A percentile compares a stretch with the other conserved stretches of the same genome.
These are phyloP conservation scores for Magnusiomyces suaveolens DNA, from an alignment of 1,139 yeast species.

Conservation along the genomic window DNA sequence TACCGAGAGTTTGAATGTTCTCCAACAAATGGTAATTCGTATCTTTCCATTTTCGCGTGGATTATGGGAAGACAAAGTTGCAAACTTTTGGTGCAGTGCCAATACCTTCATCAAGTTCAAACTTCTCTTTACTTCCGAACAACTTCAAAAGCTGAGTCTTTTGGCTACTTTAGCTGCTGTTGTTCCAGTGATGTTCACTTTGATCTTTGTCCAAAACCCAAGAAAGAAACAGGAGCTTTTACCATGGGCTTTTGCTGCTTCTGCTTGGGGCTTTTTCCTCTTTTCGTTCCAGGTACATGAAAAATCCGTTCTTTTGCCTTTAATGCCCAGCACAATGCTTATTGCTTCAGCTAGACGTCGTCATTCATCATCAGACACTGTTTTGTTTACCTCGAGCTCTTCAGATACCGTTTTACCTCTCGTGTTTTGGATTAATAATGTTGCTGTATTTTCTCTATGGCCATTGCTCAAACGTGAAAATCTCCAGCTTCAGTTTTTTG, in stretches of 20 bases:
- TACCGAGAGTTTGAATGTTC: slow-evolving; percentile 30
- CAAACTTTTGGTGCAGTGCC: slow-evolving; percentile 92
- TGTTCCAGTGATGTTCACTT: slow-evolving; percentile 51
- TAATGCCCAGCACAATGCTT: slow-evolving; percentile 70
- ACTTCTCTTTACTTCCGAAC: slow-evolving; percentile 42
- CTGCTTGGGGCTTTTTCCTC: slow-evolving; percentile 79
- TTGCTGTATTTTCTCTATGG: slow-evolving; percentile 77
- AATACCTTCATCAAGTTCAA: slow-evolving; percentile 69
- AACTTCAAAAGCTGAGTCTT: slow-evolving; percentile 57
- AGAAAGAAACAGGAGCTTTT: slow-evolving; percentile 43
- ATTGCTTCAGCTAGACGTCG: slow-evolving; percentile 37
- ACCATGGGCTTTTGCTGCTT: slow-evolving; percentile 69
- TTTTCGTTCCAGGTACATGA: slow-evolving; percentile 96
- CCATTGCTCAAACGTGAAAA: slow-evolving; percentile 77
- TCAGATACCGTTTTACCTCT: slow-evolving; percentile 43
- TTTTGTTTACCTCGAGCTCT: neutral
- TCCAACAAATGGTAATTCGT: slow-evolving; percentile 42
- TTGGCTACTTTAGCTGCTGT: slow-evolving; percentile 55
- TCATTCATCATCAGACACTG: neutral
- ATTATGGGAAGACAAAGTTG: slow-evolving; percentile 95
- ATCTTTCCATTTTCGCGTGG: slow-evolving; percentile 92
- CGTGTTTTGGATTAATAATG: slow-evolving; percentile 79
- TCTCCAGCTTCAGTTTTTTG: slow-evolving; percentile 59
- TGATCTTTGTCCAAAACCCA: slow-evolving; percentile 35
- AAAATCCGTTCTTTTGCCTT: slow-evolving; percentile 76